Base-by-base conservation (phyloP, 164 flowering plant species). In the Sextonia rubra region DNA sequence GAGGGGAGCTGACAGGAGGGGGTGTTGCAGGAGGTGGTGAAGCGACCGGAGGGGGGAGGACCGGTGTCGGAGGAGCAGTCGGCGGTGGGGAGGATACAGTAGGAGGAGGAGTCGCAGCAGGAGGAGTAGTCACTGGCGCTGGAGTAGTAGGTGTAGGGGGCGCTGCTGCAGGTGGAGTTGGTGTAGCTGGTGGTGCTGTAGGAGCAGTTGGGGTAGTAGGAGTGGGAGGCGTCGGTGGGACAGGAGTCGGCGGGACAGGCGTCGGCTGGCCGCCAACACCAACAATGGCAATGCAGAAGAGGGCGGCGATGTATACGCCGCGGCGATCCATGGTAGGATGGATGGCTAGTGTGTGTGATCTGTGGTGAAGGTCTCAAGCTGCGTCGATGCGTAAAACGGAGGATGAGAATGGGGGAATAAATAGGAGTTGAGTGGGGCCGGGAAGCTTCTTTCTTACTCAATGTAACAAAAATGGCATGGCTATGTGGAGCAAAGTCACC, bases 241-340 rank as follows among this genome's bases (percentile, higher is more conserved):
- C 6, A 5, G 74, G 68, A 32, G 71, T 52, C 14, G 30, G 7
- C 3, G 75, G 70, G 4, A 69, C 4, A n/a, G 75, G 11, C 2
- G 72, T 23, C 48, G 91, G 92, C 67, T 87, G 91, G 17, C 84
- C 90, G 6, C 72, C 66, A 37, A 81, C 89, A 47, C 78, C 73
- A 12, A 83, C 77, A 5, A 79, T 70, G 7, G 75, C 82, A 85
- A 87, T 85, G 88, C 84, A 86, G 85, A 83, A 47, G 52, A 88
- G 69, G 3, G 70, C 81, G 3, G 78, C 47, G 37, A 81, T 30
- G 17, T 76, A 37, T 9, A 67, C 23, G 12, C 71, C 37, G 2
- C 60, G 75, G 6, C 56, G 74, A 78, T 75, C 84, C 85, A 83
- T 81, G 47, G 61, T 29, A 20, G 23, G 44, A 7, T 8, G 11